Base-by-base conservation (phyloP, 2,329 filamentous ascomycete genomes). In the Hymenoscyphus fraxineus region DNA sequence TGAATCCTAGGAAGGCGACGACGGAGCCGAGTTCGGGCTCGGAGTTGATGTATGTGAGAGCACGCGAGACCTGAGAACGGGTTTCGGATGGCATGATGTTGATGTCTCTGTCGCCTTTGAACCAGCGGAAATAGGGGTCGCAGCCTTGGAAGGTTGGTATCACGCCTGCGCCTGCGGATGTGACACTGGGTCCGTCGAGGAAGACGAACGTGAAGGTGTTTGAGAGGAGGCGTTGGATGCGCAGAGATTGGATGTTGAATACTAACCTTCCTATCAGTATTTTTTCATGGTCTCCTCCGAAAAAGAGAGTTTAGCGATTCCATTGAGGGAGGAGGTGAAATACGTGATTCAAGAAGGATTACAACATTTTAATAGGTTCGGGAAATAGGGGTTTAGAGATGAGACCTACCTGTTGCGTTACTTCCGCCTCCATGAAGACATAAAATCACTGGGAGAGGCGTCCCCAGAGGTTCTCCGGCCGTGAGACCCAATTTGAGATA, bases 1-100 rank as follows among this genome's bases (percentile, higher is more conserved):
- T 88, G 74, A 90, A 90, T 0, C 88, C 88, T 60, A 90, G 70
- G 10, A 89, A 67, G 0, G 78, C 88, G 10, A 88, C 83, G 81
- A 85, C 58, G 7, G 22, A 40, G 16, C 59, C 61, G 13, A 58
- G 13, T 56, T 62, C 60, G 9, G 16, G 13, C 27, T 61, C 59
- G 16, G 16, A 15, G 7, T 56, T 32, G 32, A 61, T 15, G 22
- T 19, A 61, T 16, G 55, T 32, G 9, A 66, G 51, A 9, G 65
- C 61, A 3, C 47, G 47, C 6, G 41, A 40, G 40, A 66, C 58
- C 4, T 60, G 39, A 6, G 35, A 13, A 15, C 38, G 13, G n/a
- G 62, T 60, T 59, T 64, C 59, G 3, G 56, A n/a, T 31, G 61
- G 61, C 41, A 65, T 63, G 32, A 22, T 31, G 10, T 57, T 58